Percentiles rank a stretch among this genome's conserved stretches.
These are phyloP conservation scores for Nitzschia sp. DNA, from an alignment of 108 stramenopile genomes.

Conservation along the genomic window DNA sequence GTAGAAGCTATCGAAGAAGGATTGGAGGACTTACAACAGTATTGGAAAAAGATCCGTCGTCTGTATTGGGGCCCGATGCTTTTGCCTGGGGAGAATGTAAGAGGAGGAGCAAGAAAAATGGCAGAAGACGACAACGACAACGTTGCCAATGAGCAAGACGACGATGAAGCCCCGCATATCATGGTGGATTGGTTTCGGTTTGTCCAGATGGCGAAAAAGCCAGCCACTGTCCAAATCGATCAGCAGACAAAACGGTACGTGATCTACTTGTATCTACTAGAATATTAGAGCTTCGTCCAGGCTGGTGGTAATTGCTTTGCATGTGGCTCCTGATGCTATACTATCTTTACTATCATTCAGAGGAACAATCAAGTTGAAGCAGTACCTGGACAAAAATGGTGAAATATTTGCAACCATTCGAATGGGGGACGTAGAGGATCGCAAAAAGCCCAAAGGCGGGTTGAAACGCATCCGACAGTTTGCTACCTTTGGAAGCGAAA, in stretches of 20 bases:
- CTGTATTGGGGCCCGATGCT: constrained; percentile 55
- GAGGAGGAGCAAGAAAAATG: neutral
- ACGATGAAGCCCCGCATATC: constrained; percentile 41
- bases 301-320: too few species aligned
- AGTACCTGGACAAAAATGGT: constrained; percentile 14
- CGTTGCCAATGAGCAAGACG: neutral
- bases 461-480: constrained; percentile 34
- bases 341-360: neutral
- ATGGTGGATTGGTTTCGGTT: constrained; percentile 64
- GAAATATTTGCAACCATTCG: constrained; percentile 24
- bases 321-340: too few species aligned
- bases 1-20: constrained; percentile 19
- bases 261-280: neutral
- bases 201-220: constrained; percentile 60
- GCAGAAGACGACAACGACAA: neutral
- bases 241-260: constrained; percentile 59
- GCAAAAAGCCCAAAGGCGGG: constrained; percentile 24
- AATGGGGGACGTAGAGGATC: constrained; percentile 15
- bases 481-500: constrained; percentile 38
- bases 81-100: constrained; percentile 53
- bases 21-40: constrained; percentile 16
- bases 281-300: too few species aligned
- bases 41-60: constrained; percentile 21
- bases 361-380: constrained; percentile 18
- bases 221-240: constrained; percentile 50